phyloP scores from a whole-genome alignment of 1,139 yeast genomes.

The Debaryomyces fabryi region DNA sequence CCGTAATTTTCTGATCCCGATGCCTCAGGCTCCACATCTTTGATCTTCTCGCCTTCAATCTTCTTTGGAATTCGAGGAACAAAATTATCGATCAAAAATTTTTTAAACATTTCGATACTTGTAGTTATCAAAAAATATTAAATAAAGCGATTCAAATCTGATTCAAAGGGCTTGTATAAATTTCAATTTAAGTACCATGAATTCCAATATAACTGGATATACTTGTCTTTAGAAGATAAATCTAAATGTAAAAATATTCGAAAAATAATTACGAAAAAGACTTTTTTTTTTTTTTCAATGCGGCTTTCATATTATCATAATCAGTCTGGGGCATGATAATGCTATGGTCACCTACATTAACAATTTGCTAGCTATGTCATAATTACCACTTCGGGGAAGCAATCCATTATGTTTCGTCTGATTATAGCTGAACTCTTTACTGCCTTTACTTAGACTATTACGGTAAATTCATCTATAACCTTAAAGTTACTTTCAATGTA shows the following conservation, averaged over 20 bases:
- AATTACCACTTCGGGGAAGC: background rate
- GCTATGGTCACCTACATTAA: background rate
- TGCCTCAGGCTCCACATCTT: background rate
- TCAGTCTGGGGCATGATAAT: background rate
- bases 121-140: background rate
- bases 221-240: background rate
- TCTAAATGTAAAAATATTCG: background rate
- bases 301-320: background rate
- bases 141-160: background rate
- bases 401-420: background rate
- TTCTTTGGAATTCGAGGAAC: constrained; percentile 21
- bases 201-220: background rate
- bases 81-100: constrained; percentile 22
- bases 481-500: background rate
- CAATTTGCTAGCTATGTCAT: background rate
- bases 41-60: constrained; percentile 5
- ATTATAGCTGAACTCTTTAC: background rate
- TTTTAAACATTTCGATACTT: background rate
- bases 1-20: background rate
- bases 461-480: background rate
- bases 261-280: background rate
- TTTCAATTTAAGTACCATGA: background rate
- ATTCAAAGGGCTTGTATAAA: background rate
- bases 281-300: background rate
- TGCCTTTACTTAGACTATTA: background rate